Base-by-base conservation (phyloP, 495 filamentous ascomycete genomes). In the Talaromyces ruber region DNA sequence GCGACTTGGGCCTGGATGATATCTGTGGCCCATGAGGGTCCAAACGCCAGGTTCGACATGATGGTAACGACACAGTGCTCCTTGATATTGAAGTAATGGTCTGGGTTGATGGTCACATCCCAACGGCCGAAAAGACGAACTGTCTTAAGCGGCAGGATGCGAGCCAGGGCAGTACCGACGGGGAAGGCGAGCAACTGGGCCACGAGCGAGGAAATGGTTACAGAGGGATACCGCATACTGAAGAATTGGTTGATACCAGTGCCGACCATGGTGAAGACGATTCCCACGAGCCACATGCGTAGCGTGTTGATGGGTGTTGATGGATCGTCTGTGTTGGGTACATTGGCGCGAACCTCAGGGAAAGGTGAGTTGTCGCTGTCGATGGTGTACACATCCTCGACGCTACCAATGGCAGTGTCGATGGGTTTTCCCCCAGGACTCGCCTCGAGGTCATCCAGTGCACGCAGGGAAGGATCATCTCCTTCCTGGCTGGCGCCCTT, bases 171-270 rank as follows among this genome's bases (percentile, higher is more conserved):
- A 24, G 81, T 79, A 22, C 84, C 84, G 4, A 86, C 66, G 11
- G 83, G 82, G 75, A 84, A 88, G 16, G 86, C 84, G 52, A 88
- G 73, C 34, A 88, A 75, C 68, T 86, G 84, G n/a, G 83, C 84
- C 12, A 86, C 82, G 25, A 86, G 76, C 21, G 84, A 72, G 18
- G 83, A 82, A 66, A 95, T 93, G 24, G 87, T 85, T 65, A 93
- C 89, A 63, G 88, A 91, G 22, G 91, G 91, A 77, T 93, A 94
- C 75, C 91, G 81, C 63, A 95, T 70, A 16, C 89, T 90, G 73
- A 93, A 95, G 69, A 92, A 90, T 37, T 91, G 72, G 72, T 91
- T 92, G 43, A 87, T 90, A 3, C 86, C 85, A 56, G 88, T 89
- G 58, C 89, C 89, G 32, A 92, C 73, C 24, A 92, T 74, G 12